Percentiles rank a stretch among this genome's conserved stretches.
Conservation (phyloP, 2,329 filamentous ascomycete genomes). For the Allantophomopsis cytisporea region DNA sequence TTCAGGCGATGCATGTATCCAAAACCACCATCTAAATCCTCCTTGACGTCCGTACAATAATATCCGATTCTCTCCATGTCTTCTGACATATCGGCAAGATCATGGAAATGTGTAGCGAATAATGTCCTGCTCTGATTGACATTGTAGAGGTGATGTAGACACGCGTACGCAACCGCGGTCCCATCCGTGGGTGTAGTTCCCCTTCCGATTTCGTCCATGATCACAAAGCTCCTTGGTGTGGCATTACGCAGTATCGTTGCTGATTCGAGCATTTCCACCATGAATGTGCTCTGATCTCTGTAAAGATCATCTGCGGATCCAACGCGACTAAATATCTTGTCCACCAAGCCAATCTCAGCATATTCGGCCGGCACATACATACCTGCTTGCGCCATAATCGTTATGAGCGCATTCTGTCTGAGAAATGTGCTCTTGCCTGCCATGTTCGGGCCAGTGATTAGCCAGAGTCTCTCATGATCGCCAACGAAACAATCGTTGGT, state of each 20-base stretch:
- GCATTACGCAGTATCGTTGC: slow-evolving; percentile 79
- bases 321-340: slow-evolving; percentile 87
- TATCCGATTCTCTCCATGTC: slow-evolving; percentile 25
- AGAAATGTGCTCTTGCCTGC: slow-evolving; percentile 94
- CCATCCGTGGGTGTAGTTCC: slow-evolving; percentile 93
- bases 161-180: slow-evolving; percentile 78
- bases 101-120: slow-evolving; percentile 94
- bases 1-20: slow-evolving; percentile 75
- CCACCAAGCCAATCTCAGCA: slow-evolving; percentile 81
- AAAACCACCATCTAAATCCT: slow-evolving; percentile 57
- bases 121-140: slow-evolving; percentile 68
- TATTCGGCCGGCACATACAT: slow-evolving; percentile 84
- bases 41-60: slow-evolving; percentile 83
- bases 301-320: slow-evolving; percentile 94
- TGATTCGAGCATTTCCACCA: slow-evolving; percentile 99
- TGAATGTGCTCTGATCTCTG: slow-evolving; percentile 91
- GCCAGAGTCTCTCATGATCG: slow-evolving; percentile 48
- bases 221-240: slow-evolving; percentile 74
- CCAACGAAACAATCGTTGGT: slow-evolving; percentile 78
- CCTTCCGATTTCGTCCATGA: slow-evolving; percentile 96
- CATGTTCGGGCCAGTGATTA: slow-evolving; percentile 89
- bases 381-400: slow-evolving; percentile 83
- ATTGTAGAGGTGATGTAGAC: slow-evolving; percentile 68
- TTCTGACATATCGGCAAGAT: slow-evolving; percentile 63
- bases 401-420: slow-evolving; percentile 88